Percentiles rank a stretch among this genome's conserved stretches.
These are phyloP conservation scores for Nakazawaea holstii DNA, from an alignment of 805 yeast genomes.

Conservation along the genomic window DNA sequence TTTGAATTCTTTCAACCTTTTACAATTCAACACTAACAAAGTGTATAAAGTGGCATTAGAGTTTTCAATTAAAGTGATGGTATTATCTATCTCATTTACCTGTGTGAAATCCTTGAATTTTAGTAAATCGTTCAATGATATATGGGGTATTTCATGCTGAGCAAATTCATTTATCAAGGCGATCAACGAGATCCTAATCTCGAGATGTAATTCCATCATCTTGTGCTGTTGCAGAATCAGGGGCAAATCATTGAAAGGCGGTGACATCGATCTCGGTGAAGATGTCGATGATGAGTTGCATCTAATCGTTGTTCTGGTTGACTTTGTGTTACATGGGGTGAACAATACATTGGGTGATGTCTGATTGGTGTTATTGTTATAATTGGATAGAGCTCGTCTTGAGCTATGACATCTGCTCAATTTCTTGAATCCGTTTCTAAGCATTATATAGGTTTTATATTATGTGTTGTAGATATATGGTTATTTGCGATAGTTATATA, in stretches of 20 bases:
- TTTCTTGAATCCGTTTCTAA: background rate
- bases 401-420: constrained; percentile 3
- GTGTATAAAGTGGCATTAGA: constrained; percentile 55
- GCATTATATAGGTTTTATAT: no score
- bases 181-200: constrained; percentile 53
- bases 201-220: constrained; percentile 29
- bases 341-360: background rate
- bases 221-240: background rate
- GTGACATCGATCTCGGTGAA: background rate
- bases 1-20: constrained; percentile 65
- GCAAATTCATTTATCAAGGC: constrained; percentile 55
- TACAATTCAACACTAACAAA: constrained; percentile 59
- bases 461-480: no score
- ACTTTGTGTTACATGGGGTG: background rate
- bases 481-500: no score
- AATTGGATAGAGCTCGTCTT: constrained; percentile 1
- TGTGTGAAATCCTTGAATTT: constrained; percentile 30
- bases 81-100: constrained; percentile 24
- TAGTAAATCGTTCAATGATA: constrained; percentile 47
- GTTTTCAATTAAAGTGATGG: constrained; percentile 30
- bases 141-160: constrained; percentile 42
- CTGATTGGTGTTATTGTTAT: constrained; percentile 1
- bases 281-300: background rate
- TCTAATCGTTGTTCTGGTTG: background rate
- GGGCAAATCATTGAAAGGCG: background rate